Evolutionary conservation across 768 basidiomycete species (phyloP).

Genomic region (Lactifluus volemus): DNA sequence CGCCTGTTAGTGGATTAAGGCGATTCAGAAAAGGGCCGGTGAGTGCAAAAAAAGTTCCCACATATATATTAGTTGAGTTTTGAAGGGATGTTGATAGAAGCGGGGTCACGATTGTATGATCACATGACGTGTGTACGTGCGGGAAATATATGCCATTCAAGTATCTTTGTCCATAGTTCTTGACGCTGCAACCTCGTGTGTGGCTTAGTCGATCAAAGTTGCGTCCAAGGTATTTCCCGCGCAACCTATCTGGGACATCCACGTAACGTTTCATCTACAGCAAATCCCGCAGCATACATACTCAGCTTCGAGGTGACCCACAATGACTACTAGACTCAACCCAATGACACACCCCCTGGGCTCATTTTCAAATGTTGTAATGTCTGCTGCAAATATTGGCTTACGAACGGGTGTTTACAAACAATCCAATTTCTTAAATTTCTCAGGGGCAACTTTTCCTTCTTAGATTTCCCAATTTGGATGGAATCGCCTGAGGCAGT

Average conservation of each 20-base stretch:
- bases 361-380: too few species aligned
- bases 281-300: slow-evolving; percentile 68
- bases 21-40: background rate
- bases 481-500: too few species aligned
- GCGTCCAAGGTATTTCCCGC: slow-evolving; percentile 57
- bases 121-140: background rate
- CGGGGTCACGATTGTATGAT: slow-evolving; percentile 3
- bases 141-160: background rate
- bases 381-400: too few species aligned
- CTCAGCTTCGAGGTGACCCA: slow-evolving; percentile 89
- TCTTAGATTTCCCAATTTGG: too few species aligned
- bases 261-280: slow-evolving; percentile 48
- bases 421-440: too few species aligned
- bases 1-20: slow-evolving; percentile 8
- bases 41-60: background rate
- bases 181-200: background rate
- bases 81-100: slow-evolving; percentile 16
- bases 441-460: too few species aligned
- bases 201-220: slow-evolving; percentile 33
- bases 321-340: slow-evolving; percentile 81
- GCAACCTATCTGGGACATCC: slow-evolving; percentile 49
- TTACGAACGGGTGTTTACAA: too few species aligned
- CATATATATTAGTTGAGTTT: slow-evolving; percentile 6
- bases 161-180: slow-evolving; percentile 1
- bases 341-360: too few species aligned